A percentile compares a stretch with the other conserved stretches of the same genome.
These are phyloP conservation scores for Candida tropicalis DNA, from an alignment of 1,139 yeast genomes.

Conservation along the genomic window DNA sequence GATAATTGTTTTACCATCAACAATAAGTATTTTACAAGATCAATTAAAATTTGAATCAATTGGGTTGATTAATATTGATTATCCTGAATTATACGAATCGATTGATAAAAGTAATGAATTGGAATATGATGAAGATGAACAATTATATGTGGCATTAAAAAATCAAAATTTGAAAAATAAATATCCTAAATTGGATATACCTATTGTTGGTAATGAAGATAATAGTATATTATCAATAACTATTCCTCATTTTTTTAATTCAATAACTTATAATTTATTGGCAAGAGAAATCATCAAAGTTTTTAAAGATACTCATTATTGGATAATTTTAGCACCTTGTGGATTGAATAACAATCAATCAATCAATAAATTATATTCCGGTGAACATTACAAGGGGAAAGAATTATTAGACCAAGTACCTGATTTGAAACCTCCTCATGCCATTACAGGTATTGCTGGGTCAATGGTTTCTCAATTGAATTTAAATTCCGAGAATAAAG, in stretches of 20 bases:
- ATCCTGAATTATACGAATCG: conserved; percentile 20
- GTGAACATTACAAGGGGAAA: conserved; percentile 18
- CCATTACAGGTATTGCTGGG: conserved; percentile 54
- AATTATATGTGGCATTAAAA: conserved; percentile 44
- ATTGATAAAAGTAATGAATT: conserved; percentile 22
- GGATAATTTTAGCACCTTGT: conserved; percentile 42
- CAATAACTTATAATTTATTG: conserved; percentile 34
- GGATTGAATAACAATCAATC: conserved; percentile 34
- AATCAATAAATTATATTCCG: conserved; percentile 28
- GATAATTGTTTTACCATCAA: conserved; percentile 31
- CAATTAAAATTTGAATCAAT: conserved; percentile 19
- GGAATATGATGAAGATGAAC: conserved; percentile 59
- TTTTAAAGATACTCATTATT: conserved; percentile 18
- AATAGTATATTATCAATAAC: conserved; percentile 20
- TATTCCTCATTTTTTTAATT: conserved; percentile 37
- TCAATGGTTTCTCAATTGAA: conserved; percentile 37
- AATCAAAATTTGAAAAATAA: conserved; percentile 23
- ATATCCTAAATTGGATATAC: conserved; percentile 27
- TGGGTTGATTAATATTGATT: conserved; percentile 28
- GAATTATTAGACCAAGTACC: conserved; percentile 26
- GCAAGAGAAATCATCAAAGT: conserved; percentile 24
- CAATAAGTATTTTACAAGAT: conserved; percentile 28
- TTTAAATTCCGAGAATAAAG: conserved; percentile 15
- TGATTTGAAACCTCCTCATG: conserved; percentile 54
- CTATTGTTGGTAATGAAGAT: conserved; percentile 20